Evolutionary conservation across 139 green algal species (phyloP).

Genomic region (Chlamydomonas sp.): DNA sequence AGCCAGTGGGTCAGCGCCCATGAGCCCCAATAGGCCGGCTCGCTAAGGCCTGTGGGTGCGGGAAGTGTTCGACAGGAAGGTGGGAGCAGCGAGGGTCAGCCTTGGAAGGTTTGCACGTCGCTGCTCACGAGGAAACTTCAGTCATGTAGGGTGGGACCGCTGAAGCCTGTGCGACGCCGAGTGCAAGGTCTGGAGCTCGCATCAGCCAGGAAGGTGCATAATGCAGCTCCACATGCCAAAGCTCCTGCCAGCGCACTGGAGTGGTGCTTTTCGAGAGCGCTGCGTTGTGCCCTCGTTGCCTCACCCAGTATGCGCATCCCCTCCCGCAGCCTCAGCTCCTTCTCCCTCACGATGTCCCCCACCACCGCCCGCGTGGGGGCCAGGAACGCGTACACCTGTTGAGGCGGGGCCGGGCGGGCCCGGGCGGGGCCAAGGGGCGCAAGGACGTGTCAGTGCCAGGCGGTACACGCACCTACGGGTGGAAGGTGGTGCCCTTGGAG

Average conservation of each 20-base stretch:
- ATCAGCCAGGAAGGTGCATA: too few relatives aligned
- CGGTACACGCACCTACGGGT: constrained; percentile 59
- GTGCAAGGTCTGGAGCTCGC: too few relatives aligned
- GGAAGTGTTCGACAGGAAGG: too few relatives aligned
- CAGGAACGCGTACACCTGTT: constrained; percentile 70
- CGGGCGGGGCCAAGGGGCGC: constrained; percentile 40
- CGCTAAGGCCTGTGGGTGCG: constrained; percentile 42
- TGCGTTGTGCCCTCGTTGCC: constrained; percentile 11
- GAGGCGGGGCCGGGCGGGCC: not conserved
- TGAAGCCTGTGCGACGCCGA: too few relatives aligned
- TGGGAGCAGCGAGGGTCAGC: too few relatives aligned
- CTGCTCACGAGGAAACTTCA: too few relatives aligned
- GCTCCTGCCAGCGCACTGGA: too few relatives aligned
- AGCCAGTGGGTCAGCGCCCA: constrained; percentile 78
- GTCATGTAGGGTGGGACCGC: too few relatives aligned
- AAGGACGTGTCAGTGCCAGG: constrained; percentile 64
- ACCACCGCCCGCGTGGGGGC: constrained; percentile 65
- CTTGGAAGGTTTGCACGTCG: too few relatives aligned
- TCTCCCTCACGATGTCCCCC: constrained; percentile 76
- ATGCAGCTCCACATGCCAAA: too few relatives aligned
- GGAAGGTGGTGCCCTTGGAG: too few relatives aligned
- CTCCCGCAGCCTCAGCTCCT: constrained; percentile 85
- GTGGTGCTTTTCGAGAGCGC: too few relatives aligned
- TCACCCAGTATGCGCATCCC: constrained; percentile 82
- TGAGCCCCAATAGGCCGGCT: constrained; percentile 73